These are phyloP conservation scores for Scedosporium boydii DNA, from an alignment of 2,329 filamentous ascomycete genomes.

Conservation along the genomic window DNA sequence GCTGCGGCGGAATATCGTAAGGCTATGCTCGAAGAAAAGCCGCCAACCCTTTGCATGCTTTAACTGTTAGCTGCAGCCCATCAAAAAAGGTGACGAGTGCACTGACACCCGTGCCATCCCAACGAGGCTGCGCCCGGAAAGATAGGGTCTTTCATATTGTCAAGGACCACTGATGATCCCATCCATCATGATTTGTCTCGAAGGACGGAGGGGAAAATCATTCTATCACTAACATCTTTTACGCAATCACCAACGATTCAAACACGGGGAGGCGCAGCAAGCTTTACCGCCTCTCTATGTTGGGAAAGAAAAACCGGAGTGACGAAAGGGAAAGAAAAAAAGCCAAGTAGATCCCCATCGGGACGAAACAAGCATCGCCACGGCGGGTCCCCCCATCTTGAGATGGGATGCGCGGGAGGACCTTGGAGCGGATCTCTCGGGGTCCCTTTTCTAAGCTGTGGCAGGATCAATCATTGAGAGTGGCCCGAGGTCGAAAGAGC, in stretches of 20 bases:
- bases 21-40: not conserved
- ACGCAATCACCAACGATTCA: not conserved
- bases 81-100: not conserved
- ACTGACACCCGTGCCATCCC: not conserved
- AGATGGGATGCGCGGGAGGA: not conserved
- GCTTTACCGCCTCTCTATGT: not conserved
- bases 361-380: slow-evolving; percentile 1
- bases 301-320: not conserved
- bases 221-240: not conserved
- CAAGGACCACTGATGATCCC: too few species aligned
- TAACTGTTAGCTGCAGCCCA: not conserved
- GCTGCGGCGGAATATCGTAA: not conserved
- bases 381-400: not conserved
- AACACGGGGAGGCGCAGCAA: not conserved
- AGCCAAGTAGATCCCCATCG: not conserved
- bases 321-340: not conserved
- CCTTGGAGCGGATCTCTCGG: not conserved
- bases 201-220: not conserved
- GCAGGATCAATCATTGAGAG: too few species aligned
- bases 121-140: too few species aligned
- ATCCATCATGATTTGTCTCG: not conserved
- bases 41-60: not conserved
- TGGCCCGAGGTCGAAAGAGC: not conserved
- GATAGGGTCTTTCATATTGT: too few species aligned
- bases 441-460: too few species aligned